phyloP scores from a whole-genome alignment of 352 stramenopile species.

The Peronospora belbahrii region DNA sequence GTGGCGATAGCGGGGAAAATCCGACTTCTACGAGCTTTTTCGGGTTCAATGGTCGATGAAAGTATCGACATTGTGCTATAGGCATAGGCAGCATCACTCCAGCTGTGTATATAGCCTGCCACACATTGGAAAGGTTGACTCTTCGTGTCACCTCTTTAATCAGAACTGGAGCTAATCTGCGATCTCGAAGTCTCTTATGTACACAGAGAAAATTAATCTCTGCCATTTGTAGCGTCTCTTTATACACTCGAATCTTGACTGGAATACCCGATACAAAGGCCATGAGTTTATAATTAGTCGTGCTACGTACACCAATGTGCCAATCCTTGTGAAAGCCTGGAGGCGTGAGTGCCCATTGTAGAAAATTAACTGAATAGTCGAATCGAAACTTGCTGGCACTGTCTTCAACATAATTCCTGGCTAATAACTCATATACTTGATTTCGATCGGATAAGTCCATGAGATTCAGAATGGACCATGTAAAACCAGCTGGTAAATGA shows the following conservation, averaged over 20 bases:
- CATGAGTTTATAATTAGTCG: constrained; percentile 86
- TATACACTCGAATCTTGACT: constrained; percentile 74
- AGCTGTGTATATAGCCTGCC: constrained; percentile 98
- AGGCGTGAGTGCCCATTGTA: constrained; percentile 91
- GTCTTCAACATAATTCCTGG: constrained; percentile 99
- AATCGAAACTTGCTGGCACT: constrained; percentile 97
- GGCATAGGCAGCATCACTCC: constrained; percentile 97
- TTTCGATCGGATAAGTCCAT: constrained; percentile 86
- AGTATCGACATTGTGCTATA: constrained; percentile 93
- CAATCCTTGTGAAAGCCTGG: constrained; percentile 91
- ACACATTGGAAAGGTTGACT: constrained; percentile 92
- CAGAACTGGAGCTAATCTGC: constrained; percentile 96
- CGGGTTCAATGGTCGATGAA: constrained; percentile 95
- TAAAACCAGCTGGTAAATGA: constrained; percentile 94
- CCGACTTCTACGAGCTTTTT: constrained; percentile 99
- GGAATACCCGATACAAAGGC: constrained; percentile 97
- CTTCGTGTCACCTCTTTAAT: constrained; percentile 99
- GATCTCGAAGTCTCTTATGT: constrained; percentile 96
- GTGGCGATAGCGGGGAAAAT: constrained; percentile 90
- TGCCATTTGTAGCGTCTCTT: constrained; percentile 59
- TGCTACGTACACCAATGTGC: constrained; percentile 92
- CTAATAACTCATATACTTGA: constrained; percentile 96
- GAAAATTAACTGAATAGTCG: constrained; percentile 84
- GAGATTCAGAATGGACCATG: constrained; percentile 64
- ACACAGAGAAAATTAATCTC: constrained; percentile 99